Evolutionary conservation across 1,284 basidiomycete species (phyloP), one percentile per base, ranked within the genome.

Genomic region (Polyporus tsugae): DNA sequence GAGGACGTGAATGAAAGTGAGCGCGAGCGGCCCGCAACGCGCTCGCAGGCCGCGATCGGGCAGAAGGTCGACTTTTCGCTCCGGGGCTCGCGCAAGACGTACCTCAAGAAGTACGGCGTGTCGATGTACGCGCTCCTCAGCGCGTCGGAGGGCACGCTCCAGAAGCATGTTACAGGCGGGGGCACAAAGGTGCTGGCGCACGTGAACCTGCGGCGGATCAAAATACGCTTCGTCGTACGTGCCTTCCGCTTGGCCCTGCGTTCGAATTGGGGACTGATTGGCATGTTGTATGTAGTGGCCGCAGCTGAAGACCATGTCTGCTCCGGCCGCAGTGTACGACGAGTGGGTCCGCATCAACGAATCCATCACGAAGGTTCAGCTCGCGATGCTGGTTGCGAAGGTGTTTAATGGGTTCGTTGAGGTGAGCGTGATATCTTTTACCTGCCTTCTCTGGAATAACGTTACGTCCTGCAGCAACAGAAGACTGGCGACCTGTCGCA

Each of bases 41-140:
- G 71, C 29, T 62, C 69, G 33, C 71, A 55, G 22, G 52, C 69
- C 1, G 15, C 29, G 33, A 60, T 69, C 53, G 60, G 42, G 25
- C 66, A 62, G 36, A 38, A 62, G 52, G 62, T 72, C 58, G 62
- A 65, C 33, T 72, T 70, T 35, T 36, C 52, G 44, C 67, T 72
- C 61, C 52, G 29, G 2, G 29, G 17, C 15, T 17, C 25, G 52
- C 52, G 29, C 25, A 55, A 55, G 52, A 3, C 55, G 60, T 6
- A 39, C 38, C n/a, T 70, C 15, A 38, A 44, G 11, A 53, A 57
- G 39, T 44, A 61, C 11, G 71, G 71, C 9, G 58, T 72, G 57
- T 69, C 71, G 6, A 66, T 72, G 61, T 72, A 72, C 61, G 65
- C 65, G 29, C 69, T 72, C 2, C 60, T 64, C 42, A 65, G 39